Evolutionary conservation across 2,329 filamentous ascomycete genomes (phyloP).

Genomic region (Spiromastix sp.): DNA sequence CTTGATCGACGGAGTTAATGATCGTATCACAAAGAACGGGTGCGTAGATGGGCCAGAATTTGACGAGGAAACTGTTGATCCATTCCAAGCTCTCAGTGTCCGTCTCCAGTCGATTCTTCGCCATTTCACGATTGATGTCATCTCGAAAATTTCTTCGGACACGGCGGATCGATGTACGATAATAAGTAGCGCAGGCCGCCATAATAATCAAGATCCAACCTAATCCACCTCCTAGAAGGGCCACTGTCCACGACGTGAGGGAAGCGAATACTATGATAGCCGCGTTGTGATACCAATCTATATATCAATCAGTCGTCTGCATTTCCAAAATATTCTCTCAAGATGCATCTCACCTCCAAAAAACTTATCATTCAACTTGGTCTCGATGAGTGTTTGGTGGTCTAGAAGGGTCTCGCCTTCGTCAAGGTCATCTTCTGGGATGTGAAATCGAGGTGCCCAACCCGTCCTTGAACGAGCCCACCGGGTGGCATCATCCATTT

Average conservation of each 20-base stretch:
- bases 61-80: constrained; percentile 98
- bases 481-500: constrained; percentile 46
- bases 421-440: constrained; percentile 40
- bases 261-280: constrained; percentile 91
- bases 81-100: constrained; percentile 91
- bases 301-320: constrained; percentile 6
- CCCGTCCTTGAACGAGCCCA: constrained; percentile 55
- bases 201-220: constrained; percentile 92
- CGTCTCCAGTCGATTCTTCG: constrained; percentile 75
- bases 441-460: constrained; percentile 79
- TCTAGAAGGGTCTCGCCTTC: constrained; percentile 62
- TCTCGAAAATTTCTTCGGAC: constrained; percentile 94
- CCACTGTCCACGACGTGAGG: constrained; percentile 79
- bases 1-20: constrained; percentile 89
- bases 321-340: neutral
- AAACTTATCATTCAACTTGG: constrained; percentile 74
- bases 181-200: constrained; percentile 87
- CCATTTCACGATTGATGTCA: constrained; percentile 81
- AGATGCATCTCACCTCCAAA: constrained; percentile 58
- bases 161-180: constrained; percentile 85
- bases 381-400: constrained; percentile 79
- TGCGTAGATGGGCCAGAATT: constrained; percentile 99
- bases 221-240: constrained; percentile 78
- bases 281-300: constrained; percentile 97
- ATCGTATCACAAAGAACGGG: constrained; percentile 87